Evolutionary conservation across 345 rosid genomes (phyloP).

Genomic region (Ceriops tagal): DNA sequence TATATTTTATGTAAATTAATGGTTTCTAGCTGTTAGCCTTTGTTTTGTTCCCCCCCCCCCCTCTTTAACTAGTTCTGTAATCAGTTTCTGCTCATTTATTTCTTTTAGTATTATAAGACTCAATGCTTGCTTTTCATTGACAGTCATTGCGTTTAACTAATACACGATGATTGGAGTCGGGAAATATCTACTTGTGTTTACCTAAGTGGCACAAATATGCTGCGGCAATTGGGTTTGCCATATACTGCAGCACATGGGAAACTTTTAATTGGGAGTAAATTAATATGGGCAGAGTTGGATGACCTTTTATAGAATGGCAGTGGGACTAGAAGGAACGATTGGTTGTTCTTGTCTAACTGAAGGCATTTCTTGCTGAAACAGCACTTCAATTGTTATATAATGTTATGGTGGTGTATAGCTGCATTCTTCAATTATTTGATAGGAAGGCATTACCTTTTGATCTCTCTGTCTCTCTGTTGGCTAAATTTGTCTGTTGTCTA

Average conservation of each 20-base stretch:
- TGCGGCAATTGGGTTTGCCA: constrained; percentile 19
- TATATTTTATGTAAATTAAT: background rate
- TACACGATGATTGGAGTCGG: constrained; percentile 48
- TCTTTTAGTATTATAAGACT: constrained; percentile 27
- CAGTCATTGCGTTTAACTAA: constrained; percentile 37
- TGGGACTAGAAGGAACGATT: constrained; percentile 15
- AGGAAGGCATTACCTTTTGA: background rate
- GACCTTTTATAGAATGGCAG: background rate
- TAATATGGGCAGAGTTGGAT: constrained; percentile 15
- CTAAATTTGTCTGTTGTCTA: constrained; percentile 10
- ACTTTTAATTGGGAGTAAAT: constrained; percentile 32
- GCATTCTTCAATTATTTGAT: constrained; percentile 5
- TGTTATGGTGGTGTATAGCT: constrained; percentile 22
- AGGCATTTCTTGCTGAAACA: constrained; percentile 15
- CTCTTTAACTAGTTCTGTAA: background rate
- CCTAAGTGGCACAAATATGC: constrained; percentile 13
- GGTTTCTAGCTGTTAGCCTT: constrained; percentile 23
- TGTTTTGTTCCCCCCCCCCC: background rate
- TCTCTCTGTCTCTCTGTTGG: background rate
- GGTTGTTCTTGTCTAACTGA: constrained; percentile 19
- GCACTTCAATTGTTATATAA: constrained; percentile 15
- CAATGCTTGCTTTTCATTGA: constrained; percentile 32
- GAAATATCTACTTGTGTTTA: constrained; percentile 21
- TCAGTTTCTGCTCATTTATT: constrained; percentile 22
- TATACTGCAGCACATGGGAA: constrained; percentile 53